Percentiles rank a stretch among this genome's conserved stretches.
These are phyloP conservation scores for Elsinoe batatas DNA, from an alignment of 2,329 filamentous ascomycete species.

Conservation along the genomic window DNA sequence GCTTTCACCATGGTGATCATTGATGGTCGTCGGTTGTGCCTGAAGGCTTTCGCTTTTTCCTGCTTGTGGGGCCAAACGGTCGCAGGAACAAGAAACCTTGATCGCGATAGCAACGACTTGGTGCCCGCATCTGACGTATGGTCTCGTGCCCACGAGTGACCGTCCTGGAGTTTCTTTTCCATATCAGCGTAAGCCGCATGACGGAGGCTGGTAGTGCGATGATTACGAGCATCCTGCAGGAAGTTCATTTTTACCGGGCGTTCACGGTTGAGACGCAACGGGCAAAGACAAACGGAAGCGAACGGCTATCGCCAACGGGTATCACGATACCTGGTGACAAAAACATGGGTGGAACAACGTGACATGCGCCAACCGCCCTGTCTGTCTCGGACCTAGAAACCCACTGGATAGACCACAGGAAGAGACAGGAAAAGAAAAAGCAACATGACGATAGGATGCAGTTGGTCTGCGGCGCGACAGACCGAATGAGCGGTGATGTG, in stretches of 20 bases:
- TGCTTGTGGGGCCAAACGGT: neutral
- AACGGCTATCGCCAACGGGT: conserved; percentile 9
- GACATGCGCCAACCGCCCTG: conserved; percentile 5
- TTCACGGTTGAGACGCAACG: conserved; percentile 8
- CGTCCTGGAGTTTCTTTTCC: neutral
- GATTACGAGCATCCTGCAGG: neutral
- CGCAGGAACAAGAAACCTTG: conserved; percentile 8
- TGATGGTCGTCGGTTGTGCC: neutral
- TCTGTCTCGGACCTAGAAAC: neutral
- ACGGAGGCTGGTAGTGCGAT: neutral
- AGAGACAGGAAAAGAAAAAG: neutral
- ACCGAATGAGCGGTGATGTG: conserved; percentile 4
- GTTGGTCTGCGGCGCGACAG: neutral
- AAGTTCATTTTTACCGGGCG: neutral
- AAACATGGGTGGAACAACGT: conserved; percentile 1
- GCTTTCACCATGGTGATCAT: no score
- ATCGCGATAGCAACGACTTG: neutral
- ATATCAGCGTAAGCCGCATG: neutral
- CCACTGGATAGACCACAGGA: neutral
- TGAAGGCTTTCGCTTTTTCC: neutral
- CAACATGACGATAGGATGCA: neutral
- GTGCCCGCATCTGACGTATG: conserved; percentile 12
- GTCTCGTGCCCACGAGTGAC: conserved; percentile 2
- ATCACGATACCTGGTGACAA: neutral
- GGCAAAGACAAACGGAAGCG: neutral